These are phyloP conservation scores for Epichloe hybrida DNA, from an alignment of 2,329 filamentous ascomycete species.

Conservation along the genomic window DNA sequence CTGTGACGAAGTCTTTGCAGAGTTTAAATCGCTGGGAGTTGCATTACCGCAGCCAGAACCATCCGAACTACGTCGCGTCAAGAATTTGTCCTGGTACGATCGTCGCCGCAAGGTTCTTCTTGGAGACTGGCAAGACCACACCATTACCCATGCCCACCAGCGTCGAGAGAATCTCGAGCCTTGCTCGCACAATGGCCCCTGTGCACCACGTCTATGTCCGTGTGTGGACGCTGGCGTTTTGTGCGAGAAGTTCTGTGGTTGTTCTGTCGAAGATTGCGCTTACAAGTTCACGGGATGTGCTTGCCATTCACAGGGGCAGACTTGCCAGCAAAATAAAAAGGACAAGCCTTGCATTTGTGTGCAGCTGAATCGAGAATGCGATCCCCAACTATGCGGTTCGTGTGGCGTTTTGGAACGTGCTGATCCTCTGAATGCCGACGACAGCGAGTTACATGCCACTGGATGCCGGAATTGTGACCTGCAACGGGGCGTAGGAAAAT, in stretches of 20 bases:
- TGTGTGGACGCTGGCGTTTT: conserved; percentile 49
- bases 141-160: conserved; percentile 40
- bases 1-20: conserved; percentile 36
- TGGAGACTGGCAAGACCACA: conserved; percentile 42
- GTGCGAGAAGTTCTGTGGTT: conserved; percentile 62
- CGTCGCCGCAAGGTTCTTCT: conserved; percentile 39
- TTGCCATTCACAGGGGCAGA: conserved; percentile 47
- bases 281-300: conserved; percentile 54
- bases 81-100: conserved; percentile 41
- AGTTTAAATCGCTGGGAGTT: conserved; percentile 15
- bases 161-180: conserved; percentile 46
- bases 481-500: conserved; percentile 53
- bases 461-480: conserved; percentile 62
- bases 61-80: conserved; percentile 24
- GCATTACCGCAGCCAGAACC: conserved; percentile 13
- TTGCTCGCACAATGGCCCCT: conserved; percentile 57
- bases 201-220: conserved; percentile 43
- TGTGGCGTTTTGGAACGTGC: conserved; percentile 59
- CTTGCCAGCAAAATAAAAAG: conserved; percentile 41
- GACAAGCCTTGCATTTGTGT: conserved; percentile 56
- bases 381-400: conserved; percentile 56
- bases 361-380: conserved; percentile 64
- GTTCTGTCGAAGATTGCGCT: conserved; percentile 43
- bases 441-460: conserved; percentile 39
- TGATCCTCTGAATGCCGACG: conserved; percentile 50